These are phyloP conservation scores for Oropetium thomaeum DNA, from an alignment of 176 grass and related monocot species.

Conservation along the genomic window DNA sequence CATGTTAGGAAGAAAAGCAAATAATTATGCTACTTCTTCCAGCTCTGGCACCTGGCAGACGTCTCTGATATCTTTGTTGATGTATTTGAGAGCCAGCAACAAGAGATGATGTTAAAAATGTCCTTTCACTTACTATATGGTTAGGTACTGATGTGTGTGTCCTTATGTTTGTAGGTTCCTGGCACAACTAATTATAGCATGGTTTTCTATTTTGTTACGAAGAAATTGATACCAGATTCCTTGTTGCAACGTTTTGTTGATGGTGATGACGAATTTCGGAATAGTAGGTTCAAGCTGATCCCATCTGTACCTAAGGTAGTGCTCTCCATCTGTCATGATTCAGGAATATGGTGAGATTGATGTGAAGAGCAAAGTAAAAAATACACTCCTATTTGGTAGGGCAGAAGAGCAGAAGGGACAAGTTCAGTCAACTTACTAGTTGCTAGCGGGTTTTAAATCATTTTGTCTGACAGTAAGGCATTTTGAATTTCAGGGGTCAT, in stretches of 20 bases:
- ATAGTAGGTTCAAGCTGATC: constrained; percentile 98
- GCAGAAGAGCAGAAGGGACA: not conserved
- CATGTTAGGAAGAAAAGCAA: not conserved
- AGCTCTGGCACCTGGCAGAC: not conserved
- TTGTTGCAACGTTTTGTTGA: constrained; percentile 93
- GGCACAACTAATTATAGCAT: constrained; percentile 96
- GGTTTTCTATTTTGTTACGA: constrained; percentile 91
- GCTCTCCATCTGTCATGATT: not conserved
- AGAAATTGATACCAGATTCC: constrained; percentile 74
- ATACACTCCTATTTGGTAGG: constrained; percentile 1
- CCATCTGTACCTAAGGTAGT: constrained; percentile 92
- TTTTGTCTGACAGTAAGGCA: constrained; percentile 18
- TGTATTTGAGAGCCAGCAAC: constrained; percentile 8
- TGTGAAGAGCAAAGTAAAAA: not conserved
- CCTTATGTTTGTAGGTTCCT: constrained; percentile 73
- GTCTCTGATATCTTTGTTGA: not conserved
- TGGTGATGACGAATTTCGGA: constrained; percentile 92
- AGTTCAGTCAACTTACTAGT: not conserved
- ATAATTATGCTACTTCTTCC: not conserved
- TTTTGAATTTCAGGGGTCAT: constrained; percentile 71
- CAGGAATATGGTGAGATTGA: not conserved
- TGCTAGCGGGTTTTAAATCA: not conserved
- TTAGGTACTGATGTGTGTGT: constrained; percentile 18
- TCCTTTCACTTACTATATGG: not conserved
- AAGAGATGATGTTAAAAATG: not conserved